Percentiles rank a stretch among this genome's conserved stretches.
phyloP scores from a whole-genome alignment of 2,329 filamentous ascomycete genomes.

The Sphaerulina vaccinii region DNA sequence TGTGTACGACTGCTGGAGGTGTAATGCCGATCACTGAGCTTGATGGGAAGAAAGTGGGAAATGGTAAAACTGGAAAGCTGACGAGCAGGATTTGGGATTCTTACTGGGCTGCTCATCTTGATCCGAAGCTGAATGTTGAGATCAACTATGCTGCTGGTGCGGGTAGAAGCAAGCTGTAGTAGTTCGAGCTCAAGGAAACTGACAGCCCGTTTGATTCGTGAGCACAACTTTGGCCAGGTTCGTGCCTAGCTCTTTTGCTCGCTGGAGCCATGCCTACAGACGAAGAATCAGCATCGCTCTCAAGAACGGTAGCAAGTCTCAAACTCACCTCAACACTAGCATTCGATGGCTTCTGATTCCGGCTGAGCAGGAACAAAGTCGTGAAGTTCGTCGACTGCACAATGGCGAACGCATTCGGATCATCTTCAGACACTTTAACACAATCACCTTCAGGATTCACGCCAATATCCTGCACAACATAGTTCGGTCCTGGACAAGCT shows the following conservation, averaged over 20 bases:
- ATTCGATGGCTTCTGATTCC: slow-evolving; percentile 22
- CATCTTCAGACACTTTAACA: slow-evolving; percentile 5
- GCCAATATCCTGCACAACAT: slow-evolving; percentile 18
- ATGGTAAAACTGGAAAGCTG: slow-evolving; percentile 47
- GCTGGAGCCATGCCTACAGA: slow-evolving; percentile 21
- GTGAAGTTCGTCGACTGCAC: slow-evolving; percentile 26
- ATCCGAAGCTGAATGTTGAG: slow-evolving; percentile 28
- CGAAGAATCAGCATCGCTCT: not conserved
- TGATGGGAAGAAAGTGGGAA: slow-evolving; percentile 45
- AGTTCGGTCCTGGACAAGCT: slow-evolving; percentile 27
- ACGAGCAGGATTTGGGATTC: slow-evolving; percentile 52
- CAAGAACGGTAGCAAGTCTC: no score
- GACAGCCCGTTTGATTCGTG: slow-evolving; percentile 21
- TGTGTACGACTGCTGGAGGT: slow-evolving; percentile 55
- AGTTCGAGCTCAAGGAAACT: slow-evolving; percentile 3
- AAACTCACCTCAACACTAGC: slow-evolving; percentile 22
- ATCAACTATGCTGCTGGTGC: slow-evolving; percentile 18
- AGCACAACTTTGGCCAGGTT: slow-evolving; percentile 20
- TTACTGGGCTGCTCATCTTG: slow-evolving; percentile 53
- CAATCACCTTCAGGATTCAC: slow-evolving; percentile 3
- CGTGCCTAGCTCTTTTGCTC: slow-evolving; percentile 21
- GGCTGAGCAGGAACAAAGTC: slow-evolving; percentile 26
- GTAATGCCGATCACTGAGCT: slow-evolving; percentile 53
- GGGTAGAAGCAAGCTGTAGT: slow-evolving; percentile 5
- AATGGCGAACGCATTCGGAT: slow-evolving; percentile 25